Evolutionary conservation across 23 red algal genomes (phyloP).

Genomic region (Cyanidioschyzon merolae): DNA sequence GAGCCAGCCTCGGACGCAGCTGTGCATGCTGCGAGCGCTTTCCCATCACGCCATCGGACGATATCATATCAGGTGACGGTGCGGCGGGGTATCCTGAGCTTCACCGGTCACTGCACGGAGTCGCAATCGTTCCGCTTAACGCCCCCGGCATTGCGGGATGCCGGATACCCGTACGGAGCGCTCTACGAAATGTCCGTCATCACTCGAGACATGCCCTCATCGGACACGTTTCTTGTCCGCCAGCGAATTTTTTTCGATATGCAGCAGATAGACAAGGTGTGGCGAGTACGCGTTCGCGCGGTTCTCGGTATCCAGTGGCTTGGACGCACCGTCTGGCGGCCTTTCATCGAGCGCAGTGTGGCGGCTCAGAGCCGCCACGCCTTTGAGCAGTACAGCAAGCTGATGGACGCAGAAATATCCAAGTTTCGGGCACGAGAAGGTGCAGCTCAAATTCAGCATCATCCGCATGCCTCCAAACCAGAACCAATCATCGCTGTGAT

Average conservation of each 20-base stretch:
- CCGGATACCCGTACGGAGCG: background rate
- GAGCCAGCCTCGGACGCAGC: background rate
- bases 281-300: background rate
- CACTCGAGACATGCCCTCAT: constrained; percentile 7
- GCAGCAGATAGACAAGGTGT: background rate
- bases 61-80: constrained; percentile 12
- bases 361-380: background rate
- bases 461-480: background rate
- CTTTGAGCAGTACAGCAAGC: background rate
- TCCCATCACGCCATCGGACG: background rate
- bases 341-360: constrained; percentile 6
- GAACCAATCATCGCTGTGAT: background rate
- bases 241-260: background rate
- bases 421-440: background rate
- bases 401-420: background rate
- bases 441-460: background rate
- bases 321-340: constrained; percentile 3
- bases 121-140: background rate
- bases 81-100: background rate
- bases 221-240: constrained; percentile 3
- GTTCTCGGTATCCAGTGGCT: constrained; percentile 15
- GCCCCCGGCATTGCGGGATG: background rate
- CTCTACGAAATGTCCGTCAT: background rate
- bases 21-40: background rate
- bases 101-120: constrained; percentile 7